Conservation (phyloP, 805 yeast species). For the Yamadazyma philogaea region DNA sequence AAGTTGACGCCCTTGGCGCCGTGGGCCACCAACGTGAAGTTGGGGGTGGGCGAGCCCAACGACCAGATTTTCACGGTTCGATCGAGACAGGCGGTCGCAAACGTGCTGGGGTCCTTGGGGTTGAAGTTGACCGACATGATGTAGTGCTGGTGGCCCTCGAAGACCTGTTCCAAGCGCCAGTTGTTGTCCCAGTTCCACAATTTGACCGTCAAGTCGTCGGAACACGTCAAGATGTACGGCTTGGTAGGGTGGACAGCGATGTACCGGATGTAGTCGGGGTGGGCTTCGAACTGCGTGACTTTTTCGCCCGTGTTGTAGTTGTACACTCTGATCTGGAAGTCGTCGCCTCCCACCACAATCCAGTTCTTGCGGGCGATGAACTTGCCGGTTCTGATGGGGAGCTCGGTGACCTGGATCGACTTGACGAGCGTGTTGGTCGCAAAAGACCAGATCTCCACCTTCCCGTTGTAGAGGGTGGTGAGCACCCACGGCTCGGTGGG, state of each 20-base stretch:
- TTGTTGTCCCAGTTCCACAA: conserved; percentile 97
- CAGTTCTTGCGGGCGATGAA: conserved; percentile 95
- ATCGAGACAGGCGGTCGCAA: conserved; percentile 96
- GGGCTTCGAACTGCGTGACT: conserved; percentile 94
- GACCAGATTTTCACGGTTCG: conserved; percentile 97
- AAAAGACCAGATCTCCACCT: conserved; percentile 90
- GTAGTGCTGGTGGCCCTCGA: conserved; percentile 94
- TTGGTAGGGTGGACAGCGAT: conserved; percentile 93
- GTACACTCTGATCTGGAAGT: conserved; percentile 88
- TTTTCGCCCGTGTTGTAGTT: conserved; percentile 96
- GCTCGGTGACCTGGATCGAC: conserved; percentile 89
- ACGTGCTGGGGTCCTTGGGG: conserved; percentile 96
- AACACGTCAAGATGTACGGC: conserved; percentile 82
- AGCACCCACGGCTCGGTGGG: conserved; percentile 97
- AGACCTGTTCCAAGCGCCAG: conserved; percentile 87
- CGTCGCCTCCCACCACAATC: conserved; percentile 96
- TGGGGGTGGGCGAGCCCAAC: conserved; percentile 79
- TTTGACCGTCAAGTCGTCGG: conserved; percentile 88
- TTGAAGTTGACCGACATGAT: conserved; percentile 93
- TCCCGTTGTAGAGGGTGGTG: conserved; percentile 87
- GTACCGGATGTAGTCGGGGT: conserved; percentile 92
- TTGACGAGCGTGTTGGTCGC: conserved; percentile 82
- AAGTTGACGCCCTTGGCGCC: conserved; percentile 92
- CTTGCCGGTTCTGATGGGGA: conserved; percentile 94
- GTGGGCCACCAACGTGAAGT: conserved; percentile 88